Percentiles rank a stretch among this genome's conserved stretches.
These are phyloP conservation scores for Cicer judaicum DNA, from an alignment of 306 rosid genomes.

Conservation along the genomic window DNA sequence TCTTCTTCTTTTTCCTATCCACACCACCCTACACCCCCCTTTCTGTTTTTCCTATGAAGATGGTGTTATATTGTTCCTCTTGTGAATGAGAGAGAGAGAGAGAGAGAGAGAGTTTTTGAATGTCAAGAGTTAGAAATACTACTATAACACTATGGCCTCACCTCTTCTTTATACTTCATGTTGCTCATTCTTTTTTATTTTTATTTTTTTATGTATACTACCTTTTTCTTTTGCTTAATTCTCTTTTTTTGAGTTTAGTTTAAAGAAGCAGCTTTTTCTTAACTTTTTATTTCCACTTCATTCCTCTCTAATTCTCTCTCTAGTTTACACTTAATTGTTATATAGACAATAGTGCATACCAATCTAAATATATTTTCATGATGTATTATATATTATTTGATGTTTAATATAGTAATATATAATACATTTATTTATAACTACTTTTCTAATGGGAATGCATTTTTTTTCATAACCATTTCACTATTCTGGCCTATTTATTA, in stretches of 20 bases:
- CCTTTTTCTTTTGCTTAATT: conserved; percentile 26
- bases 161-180: conserved; percentile 72
- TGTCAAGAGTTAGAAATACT: conserved; percentile 53
- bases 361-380: conserved; percentile 23
- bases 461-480: conserved; percentile 5
- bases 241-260: conserved; percentile 46
- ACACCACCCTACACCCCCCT: conserved; percentile 49
- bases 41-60: not conserved
- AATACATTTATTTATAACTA: not conserved
- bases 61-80: conserved; percentile 35
- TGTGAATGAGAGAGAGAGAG: no score
- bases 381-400: conserved; percentile 7
- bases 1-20: conserved; percentile 36
- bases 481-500: conserved; percentile 31
- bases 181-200: conserved; percentile 5
- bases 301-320: conserved; percentile 41
- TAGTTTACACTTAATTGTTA: conserved; percentile 16
- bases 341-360: conserved; percentile 24
- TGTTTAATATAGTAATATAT: not conserved
- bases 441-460: not conserved
- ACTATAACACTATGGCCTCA: conserved; percentile 44
- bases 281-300: conserved; percentile 53
- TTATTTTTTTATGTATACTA: not conserved
- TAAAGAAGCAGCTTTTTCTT: conserved; percentile 51
- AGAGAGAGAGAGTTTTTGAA: conserved; percentile 30